Evolutionary conservation across 225 moss, liverwort and hornwort genomes (phyloP), one percentile per base, ranked within the genome.

Genomic region (Sphagnum contortum): DNA sequence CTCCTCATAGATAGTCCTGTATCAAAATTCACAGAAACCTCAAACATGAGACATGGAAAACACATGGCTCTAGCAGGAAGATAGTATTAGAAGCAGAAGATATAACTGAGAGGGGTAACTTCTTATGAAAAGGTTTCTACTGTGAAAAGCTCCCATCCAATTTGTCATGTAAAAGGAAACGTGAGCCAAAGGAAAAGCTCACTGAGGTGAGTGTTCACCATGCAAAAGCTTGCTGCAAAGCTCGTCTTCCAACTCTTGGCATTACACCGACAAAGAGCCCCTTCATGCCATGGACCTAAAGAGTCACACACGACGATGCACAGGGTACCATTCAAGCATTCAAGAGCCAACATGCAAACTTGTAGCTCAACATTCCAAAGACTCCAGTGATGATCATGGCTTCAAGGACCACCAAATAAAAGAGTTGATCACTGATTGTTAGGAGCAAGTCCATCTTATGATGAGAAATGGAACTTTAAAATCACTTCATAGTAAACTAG

Each of bases 1-100:
- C 82, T 98, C 98, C 78, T 98, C 93, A 59, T 83, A 98, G 50
- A 98, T 80, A 29, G 91, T 91, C 94, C 94, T 95, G 89, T 48
- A 60, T 45, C 4, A 74, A 5, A 72, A 50, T 54, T 52, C 52
- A 29, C 61, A 62, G 59, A 52, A 3, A 44, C 45, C 48, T 69
- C 59, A 66, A 66, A 8, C 57, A 12, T 58, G 5, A 64, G 47
- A 3, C 48, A 63, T 5, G 9, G 13, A 56, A 57, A 2, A 3
- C 0, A 47, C 4, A 57, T 44, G 52, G 47, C 45, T 60, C 47
- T 44, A 13, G 12, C 12, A 6, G 4, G 54, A 12, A 14, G 2
- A 53, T 8, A 69, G 44, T 57, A 61, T 44, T 10, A 51, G 3
- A 59, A 45, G 9, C 6, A 46, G 3, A 8, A 5, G 0, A 29